Base-by-base conservation (phyloP, 1,284 basidiomycete genomes). In the Melampsora americana region DNA sequence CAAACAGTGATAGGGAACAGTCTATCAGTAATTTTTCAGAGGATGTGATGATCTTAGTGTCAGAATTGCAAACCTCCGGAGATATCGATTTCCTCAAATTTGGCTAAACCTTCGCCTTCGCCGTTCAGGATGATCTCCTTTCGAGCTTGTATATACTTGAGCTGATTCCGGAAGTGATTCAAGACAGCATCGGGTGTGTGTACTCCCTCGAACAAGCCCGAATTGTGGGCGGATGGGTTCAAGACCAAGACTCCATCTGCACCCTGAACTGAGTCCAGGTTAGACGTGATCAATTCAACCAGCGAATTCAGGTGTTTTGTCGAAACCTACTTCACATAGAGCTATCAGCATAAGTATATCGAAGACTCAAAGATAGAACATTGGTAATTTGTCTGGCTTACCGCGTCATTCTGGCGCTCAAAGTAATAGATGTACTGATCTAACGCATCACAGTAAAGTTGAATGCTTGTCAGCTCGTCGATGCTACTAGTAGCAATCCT, bases 371-470 rank as follows among this genome's bases (percentile, higher is more conserved):
- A n/a, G 18, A 46, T 28, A 46, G 64, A 44, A 61, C 1, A 16
- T 42, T 50, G 2, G 26, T 39, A 16, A 26, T 23, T 32, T 18
- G 23, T 20, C 5, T 20, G 50, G 77, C 81, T 68, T 42, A 95
- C 93, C 26, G 92, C 92, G 77, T 92, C 89, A 26, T 92, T 92
- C 60, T 90, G 91, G 75, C 89, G 91, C 81, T 97, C 94, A 78
- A 95, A 89, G 84, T 95, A 96, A 84, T 93, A 96, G 68, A 96
- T 84, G 82, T 96, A 96, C 79, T 90, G 90, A 83, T 97, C 94
- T 56, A 97, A 88, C 5, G 94, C 92, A 82, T 96, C 92, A 80
- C 92, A 92, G 82, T 95, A 96, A 3, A 97, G 86, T 82, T 96
- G 93, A 1, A 95, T 90, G 0, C 90, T 95, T 53, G 95, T 92